These are phyloP conservation scores for Vanrija pseudolonga DNA, from an alignment of 1,284 basidiomycete genomes.

Conservation along the genomic window DNA sequence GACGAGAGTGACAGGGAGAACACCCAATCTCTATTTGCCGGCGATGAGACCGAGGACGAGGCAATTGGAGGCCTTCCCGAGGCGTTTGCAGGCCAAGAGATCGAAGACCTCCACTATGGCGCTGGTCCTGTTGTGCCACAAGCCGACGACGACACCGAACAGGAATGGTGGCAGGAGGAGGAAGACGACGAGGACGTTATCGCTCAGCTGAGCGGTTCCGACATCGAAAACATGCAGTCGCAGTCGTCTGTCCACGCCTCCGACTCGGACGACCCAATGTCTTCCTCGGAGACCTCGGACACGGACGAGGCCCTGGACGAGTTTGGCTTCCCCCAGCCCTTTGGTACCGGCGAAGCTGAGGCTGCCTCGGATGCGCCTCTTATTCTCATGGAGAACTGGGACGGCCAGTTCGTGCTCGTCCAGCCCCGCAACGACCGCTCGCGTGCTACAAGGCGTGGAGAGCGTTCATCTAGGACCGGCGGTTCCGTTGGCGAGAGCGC, in stretches of 20 bases:
- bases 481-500: conserved; percentile 38
- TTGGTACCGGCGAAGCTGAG: conserved; percentile 11
- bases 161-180: conserved; percentile 25
- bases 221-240: conserved; percentile 35
- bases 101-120: conserved; percentile 46
- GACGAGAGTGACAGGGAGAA: conserved; percentile 39
- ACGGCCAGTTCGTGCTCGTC: conserved; percentile 44
- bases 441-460: conserved; percentile 19
- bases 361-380: conserved; percentile 22
- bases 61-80: conserved; percentile 31
- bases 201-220: conserved; percentile 41
- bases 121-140: conserved; percentile 30
- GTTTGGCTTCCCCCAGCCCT: conserved; percentile 40
- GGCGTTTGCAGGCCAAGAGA: conserved; percentile 41
- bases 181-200: conserved; percentile 37
- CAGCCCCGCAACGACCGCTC: conserved; percentile 35
- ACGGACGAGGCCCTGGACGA: conserved; percentile 41
- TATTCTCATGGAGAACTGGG: conserved; percentile 49
- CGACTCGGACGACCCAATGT: conserved; percentile 29
- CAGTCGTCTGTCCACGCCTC: conserved; percentile 38
- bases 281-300: conserved; percentile 28
- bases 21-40: conserved; percentile 4
- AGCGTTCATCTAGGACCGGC: conserved; percentile 13
- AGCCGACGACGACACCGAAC: conserved; percentile 22
- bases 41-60: conserved; percentile 32